Base-by-base conservation (phyloP, 2,329 filamentous ascomycete genomes). In the Trichoderma gracile region DNA sequence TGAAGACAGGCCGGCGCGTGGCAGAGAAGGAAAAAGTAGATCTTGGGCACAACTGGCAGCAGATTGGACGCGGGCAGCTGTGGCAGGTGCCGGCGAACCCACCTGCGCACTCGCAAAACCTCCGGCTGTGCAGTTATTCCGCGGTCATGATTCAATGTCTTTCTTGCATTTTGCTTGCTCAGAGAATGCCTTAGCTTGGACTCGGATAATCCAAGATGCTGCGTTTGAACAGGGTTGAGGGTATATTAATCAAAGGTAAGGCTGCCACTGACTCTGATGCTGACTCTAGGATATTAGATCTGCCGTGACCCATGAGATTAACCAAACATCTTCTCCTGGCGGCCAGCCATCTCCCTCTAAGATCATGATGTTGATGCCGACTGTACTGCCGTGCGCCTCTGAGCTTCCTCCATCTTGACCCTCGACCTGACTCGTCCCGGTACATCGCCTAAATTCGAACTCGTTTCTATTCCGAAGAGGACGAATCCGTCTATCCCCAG, bases 121-220 rank as follows among this genome's bases (percentile, higher is more conserved):
- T 17, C 25, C 61, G 61, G 61, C 27, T 14, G n/a, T 23, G 53
- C 61, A 46, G 38, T 64, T 58, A 50, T 58, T 64, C 61, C 61
- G 53, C 10, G 33, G 12, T 10, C 33, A 38, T 33, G 8, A 38
- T 17, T 17, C 40, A 25, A n/a, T 15, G 19, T 23, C 25, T 2
- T 21, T 54, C 59, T 46, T 1, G 7, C 30, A 33, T 33, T 12
- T 9, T 46, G 6, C 19, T 17, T 61, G 15, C 8, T 38, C 17
- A 30, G 19, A 3, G 30, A 15, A 9, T n/a, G 14, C 30, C 30
- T 33, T 33, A 10, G 8, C 27, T 33, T 27, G n/a, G 8, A 33
- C 30, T 33, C 30, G 30, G 8, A 38, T 38, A 14, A 1, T 14
- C 33, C 33, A 38, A 38, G 33, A 14, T 38, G 33, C 33, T 38